Conservation (phyloP, 306 rosid species). For the Corylus americana region DNA sequence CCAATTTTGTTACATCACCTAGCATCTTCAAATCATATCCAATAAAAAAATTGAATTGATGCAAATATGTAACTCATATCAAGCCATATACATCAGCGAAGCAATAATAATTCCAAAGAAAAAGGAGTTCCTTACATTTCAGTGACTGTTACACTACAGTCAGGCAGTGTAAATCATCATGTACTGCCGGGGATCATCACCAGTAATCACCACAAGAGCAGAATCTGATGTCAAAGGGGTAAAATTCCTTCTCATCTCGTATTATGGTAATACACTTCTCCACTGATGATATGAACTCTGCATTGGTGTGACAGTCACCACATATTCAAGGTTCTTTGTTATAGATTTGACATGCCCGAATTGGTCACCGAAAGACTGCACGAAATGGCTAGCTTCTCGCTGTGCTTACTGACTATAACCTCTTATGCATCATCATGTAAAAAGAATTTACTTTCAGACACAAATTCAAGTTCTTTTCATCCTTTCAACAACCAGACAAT, state of each 20-base stretch:
- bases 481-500: no score
- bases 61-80: no score
- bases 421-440: constrained; percentile 65
- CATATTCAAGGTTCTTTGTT: constrained; percentile 72
- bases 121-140: no score
- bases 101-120: no score
- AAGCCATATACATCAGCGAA: no score
- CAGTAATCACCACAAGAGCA: constrained; percentile 80
- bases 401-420: constrained; percentile 65
- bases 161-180: no score
- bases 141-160: no score
- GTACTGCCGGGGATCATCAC: constrained; percentile 24
- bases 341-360: constrained; percentile 43
- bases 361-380: constrained; percentile 61
- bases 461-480: background rate
- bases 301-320: constrained; percentile 65
- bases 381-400: constrained; percentile 82
- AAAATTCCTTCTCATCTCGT: constrained; percentile 73
- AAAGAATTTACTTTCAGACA: constrained; percentile 45
- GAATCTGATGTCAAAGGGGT: constrained; percentile 56
- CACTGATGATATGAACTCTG: constrained; percentile 51
- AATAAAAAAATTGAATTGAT: no score
- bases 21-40: no score
- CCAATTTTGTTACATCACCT: no score
- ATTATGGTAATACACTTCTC: constrained; percentile 59